A percentile compares a stretch with the other conserved stretches of the same genome.
Evolutionary conservation across 805 yeast genomes (phyloP).

Genomic region (Lipomyces yamadae): DNA sequence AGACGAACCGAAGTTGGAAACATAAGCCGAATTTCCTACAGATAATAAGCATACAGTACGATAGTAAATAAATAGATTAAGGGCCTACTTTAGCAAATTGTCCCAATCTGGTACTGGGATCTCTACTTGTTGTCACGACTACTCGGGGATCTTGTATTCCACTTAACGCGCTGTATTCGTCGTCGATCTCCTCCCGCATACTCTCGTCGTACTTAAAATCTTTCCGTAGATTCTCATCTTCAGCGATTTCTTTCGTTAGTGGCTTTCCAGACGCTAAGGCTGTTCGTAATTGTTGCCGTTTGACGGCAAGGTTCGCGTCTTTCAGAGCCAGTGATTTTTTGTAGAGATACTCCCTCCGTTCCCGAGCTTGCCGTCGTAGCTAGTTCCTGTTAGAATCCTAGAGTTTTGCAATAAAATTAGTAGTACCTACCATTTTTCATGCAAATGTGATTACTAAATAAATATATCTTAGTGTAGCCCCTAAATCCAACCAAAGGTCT

Average conservation of each 20-base stretch:
- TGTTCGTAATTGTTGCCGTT: constrained; percentile 81
- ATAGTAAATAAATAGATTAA: background rate
- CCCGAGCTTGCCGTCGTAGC: constrained; percentile 87
- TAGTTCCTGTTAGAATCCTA: background rate
- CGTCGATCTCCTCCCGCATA: constrained; percentile 67
- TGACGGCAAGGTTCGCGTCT: constrained; percentile 82
- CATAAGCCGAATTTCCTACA: constrained; percentile 73
- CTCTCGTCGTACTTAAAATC: constrained; percentile 89
- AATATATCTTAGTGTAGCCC: too few species aligned
- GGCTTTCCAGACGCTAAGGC: constrained; percentile 93
- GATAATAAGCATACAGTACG: background rate
- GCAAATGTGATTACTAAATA: background rate
- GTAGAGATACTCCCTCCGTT: constrained; percentile 90
- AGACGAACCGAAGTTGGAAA: constrained; percentile 88
- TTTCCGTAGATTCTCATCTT: constrained; percentile 77
- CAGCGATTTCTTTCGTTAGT: constrained; percentile 86
- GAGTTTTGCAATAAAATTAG: background rate
- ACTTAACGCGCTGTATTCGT: constrained; percentile 84
- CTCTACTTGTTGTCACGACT: constrained; percentile 90
- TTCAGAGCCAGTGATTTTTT: constrained; percentile 87
- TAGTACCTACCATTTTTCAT: background rate
- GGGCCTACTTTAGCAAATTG: constrained; percentile 75
- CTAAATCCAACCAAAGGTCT: too few species aligned
- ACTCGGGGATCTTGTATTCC: constrained; percentile 91
- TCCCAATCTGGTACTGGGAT: constrained; percentile 80